Evolutionary conservation across 208 protist genomes (phyloP).

Genomic region (Leishmania tarentolae): DNA sequence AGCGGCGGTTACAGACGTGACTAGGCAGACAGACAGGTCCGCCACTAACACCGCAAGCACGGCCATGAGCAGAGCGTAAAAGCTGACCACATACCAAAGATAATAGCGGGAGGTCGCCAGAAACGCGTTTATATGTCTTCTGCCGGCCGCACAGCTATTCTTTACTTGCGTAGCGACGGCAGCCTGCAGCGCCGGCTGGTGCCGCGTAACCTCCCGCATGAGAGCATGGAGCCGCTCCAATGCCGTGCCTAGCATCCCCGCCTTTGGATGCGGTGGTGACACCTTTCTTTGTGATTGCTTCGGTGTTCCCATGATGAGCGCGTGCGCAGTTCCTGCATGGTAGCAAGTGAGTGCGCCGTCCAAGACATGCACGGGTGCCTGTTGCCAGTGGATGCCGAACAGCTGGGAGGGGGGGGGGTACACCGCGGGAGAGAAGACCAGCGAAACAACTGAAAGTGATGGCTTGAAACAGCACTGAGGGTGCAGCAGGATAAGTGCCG

Average conservation of each 20-base stretch:
- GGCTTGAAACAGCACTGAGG: not conserved
- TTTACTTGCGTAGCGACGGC: not conserved
- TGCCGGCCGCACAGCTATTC: slow-evolving; percentile 3
- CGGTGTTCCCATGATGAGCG: not conserved
- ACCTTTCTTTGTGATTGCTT: not conserved
- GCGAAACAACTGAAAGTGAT: not conserved
- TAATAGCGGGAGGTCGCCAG: slow-evolving; percentile 17
- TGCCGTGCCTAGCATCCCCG: slow-evolving; percentile 2
- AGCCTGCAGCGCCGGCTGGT: slow-evolving; percentile 5
- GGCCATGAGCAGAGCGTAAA: slow-evolving; percentile 25
- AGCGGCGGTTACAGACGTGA: slow-evolving; percentile 35
- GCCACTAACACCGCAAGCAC: slow-evolving; percentile 5
- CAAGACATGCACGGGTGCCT: not conserved
- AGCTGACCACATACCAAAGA: slow-evolving; percentile 17
- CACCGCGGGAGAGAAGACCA: not conserved
- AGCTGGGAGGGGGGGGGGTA: not conserved
- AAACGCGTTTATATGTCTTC: not conserved
- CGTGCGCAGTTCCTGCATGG: not conserved
- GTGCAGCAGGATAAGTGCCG: not conserved
- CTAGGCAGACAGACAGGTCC: slow-evolving; percentile 30
- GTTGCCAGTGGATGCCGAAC: not conserved
- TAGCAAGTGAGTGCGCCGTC: not conserved
- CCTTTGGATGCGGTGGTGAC: not conserved
- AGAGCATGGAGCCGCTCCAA: slow-evolving; percentile 17
- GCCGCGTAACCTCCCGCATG: slow-evolving; percentile 4